Conservation (phyloP, 2,329 filamentous ascomycete genomes). For the Colletotrichum lentis region DNA sequence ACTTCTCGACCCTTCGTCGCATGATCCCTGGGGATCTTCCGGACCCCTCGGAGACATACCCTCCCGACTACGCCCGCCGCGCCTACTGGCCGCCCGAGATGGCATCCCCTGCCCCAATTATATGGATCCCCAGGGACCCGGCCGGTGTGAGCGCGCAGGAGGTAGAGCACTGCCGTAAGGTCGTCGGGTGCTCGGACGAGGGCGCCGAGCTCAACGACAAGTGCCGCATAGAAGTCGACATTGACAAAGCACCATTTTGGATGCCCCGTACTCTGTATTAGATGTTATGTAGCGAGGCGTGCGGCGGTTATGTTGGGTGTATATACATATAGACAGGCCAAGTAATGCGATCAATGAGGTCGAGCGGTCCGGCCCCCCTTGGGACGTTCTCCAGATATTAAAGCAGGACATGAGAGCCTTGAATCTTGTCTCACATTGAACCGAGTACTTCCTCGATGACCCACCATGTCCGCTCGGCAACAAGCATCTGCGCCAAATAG, state of each 20-base stretch:
- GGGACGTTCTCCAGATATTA: background rate
- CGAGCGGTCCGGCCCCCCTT: background rate
- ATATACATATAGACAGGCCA: background rate
- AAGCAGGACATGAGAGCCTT: background rate
- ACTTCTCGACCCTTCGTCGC: conserved; percentile 63
- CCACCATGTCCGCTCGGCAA: conserved; percentile 24
- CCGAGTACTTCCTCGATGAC: conserved; percentile 10
- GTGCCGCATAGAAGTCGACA: conserved; percentile 38
- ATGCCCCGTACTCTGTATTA: conserved; percentile 35
- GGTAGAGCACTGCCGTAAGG: conserved; percentile 65
- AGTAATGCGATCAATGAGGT: background rate
- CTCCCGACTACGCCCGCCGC: conserved; percentile 64
- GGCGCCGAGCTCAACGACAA: conserved; percentile 75
- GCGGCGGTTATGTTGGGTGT: background rate
- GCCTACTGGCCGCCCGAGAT: conserved; percentile 79
- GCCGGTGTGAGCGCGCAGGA: conserved; percentile 76
- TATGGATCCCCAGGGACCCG: conserved; percentile 80
- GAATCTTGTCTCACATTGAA: background rate
- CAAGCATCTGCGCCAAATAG: conserved; percentile 32
- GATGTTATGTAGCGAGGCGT: background rate
- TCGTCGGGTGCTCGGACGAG: conserved; percentile 75
- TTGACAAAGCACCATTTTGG: conserved; percentile 38
- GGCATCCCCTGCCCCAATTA: conserved; percentile 64
- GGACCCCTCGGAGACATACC: conserved; percentile 53
- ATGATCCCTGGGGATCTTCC: conserved; percentile 39